These are phyloP conservation scores for Tetraselmis chui DNA, from an alignment of 139 green algal species.

Conservation along the genomic window DNA sequence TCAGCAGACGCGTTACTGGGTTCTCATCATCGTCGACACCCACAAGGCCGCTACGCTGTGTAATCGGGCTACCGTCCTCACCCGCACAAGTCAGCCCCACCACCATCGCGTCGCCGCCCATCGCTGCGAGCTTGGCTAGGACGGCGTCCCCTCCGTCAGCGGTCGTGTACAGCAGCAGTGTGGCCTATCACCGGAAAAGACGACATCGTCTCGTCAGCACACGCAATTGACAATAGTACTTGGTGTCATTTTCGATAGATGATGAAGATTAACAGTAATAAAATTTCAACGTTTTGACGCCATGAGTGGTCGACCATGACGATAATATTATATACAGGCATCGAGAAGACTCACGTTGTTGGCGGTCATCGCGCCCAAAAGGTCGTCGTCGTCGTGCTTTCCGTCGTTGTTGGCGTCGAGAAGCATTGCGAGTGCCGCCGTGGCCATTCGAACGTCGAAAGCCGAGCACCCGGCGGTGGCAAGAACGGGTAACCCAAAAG, in stretches of 20 bases:
- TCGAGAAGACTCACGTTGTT: not conserved
- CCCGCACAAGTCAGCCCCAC: not conserved
- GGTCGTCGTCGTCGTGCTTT: not conserved
- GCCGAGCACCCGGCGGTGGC: not conserved
- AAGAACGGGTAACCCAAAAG: not conserved
- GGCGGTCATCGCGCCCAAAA: not conserved
- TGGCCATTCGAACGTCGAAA: not conserved
- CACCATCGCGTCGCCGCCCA: not conserved
- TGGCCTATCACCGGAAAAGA: too few relatives aligned
- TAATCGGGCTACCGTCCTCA: not conserved
- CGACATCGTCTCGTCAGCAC: too few relatives aligned
- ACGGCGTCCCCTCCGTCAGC: not conserved
- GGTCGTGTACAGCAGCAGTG: not conserved
- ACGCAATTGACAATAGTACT: too few relatives aligned
- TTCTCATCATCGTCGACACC: not conserved
- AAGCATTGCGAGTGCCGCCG: not conserved
- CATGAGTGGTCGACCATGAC: too few relatives aligned
- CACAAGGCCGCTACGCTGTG: not conserved
- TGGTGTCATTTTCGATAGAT: too few relatives aligned
- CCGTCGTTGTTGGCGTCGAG: not conserved
- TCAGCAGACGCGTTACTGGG: not conserved
- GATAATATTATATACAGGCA: too few relatives aligned
- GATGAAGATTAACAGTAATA: too few relatives aligned
- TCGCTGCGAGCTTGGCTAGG: not conserved
- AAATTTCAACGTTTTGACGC: too few relatives aligned